Conservation (phyloP, 2,329 filamentous ascomycete genomes). For the Talaromyces sp. region DNA sequence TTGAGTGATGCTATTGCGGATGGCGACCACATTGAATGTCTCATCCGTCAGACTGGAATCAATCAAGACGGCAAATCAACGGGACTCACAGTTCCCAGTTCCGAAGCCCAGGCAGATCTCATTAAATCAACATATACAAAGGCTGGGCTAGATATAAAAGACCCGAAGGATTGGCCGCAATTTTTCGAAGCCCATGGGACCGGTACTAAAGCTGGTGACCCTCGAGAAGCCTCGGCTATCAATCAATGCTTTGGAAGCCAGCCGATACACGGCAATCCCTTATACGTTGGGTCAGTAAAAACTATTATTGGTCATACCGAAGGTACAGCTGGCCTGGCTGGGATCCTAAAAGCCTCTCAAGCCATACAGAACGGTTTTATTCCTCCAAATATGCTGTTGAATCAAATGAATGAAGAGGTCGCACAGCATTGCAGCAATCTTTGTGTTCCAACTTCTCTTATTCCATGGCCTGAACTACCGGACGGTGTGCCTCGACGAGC, state of each 20-base stretch:
- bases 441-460: conserved; percentile 2
- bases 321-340: conserved; percentile 19
- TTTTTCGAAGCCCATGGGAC: conserved; percentile 53
- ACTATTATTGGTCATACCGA: conserved; percentile 33
- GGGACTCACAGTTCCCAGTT: conserved; percentile 40
- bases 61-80: conserved; percentile 41
- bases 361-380: conserved; percentile 10
- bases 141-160: conserved; percentile 40
- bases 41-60: conserved; percentile 37
- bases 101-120: conserved; percentile 42
- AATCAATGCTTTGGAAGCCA: too few relatives aligned
- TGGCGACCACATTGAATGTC: conserved; percentile 48
- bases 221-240: not conserved
- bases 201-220: conserved; percentile 27
- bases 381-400: conserved; percentile 6
- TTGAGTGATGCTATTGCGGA: conserved; percentile 51
- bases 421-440: not conserved
- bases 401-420: conserved; percentile 6
- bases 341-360: conserved; percentile 14
- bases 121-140: conserved; percentile 43
- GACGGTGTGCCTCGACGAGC: conserved; percentile 30
- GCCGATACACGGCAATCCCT: too few relatives aligned
- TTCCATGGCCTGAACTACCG: conserved; percentile 18
- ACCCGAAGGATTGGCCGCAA: conserved; percentile 34
- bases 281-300: conserved; percentile 40